Base-by-base conservation (phyloP, 441 rosid genomes). In the Viola pubescens region DNA sequence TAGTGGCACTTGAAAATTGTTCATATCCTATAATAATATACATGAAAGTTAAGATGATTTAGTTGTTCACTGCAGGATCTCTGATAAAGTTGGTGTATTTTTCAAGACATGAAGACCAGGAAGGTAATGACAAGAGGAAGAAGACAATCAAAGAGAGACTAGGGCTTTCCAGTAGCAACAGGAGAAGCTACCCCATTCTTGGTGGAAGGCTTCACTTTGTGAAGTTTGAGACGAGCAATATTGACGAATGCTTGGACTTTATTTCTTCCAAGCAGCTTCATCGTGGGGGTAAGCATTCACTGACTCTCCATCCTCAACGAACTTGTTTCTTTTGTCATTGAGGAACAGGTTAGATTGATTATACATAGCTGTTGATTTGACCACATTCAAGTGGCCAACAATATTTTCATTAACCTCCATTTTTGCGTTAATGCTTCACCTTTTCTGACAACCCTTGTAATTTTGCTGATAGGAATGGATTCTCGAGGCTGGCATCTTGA, bases 121-220 rank as follows among this genome's bases (percentile, higher is more conserved):
- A 83, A 3, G 75, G 65, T 70, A 69, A 74, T 58, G 89, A 87
- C 71, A 82, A 81, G 75, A 68, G 95, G 76, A 88, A 87, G 83
- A 82, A 67, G 79, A 79, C 77, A 54, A 57, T 74, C 51, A 85
- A 85, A 81, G 88, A 85, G 78, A 86, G 88, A 64, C 72, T 82
- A 63, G 90, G 90, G 52, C 77, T 94, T 43, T 73, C 81, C 37
- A 90, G 84, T 75, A 87, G 90, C 59, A 87, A 68, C 64, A 77
- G 95, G 82, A 85, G 95, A 79, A 88, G 87, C 75, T 85, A 83
- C 71, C 98, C 97, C 53, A 72, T 94, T 79, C 95, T 94, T 77
- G 99, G 99, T 56, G 99, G 99, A 54, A 85, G 99, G 73, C 89
- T 94, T 63, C 99, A 94, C 70, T 94, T 94, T 58, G 99, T 88